These are phyloP conservation scores for Leishmania lainsoni DNA, from an alignment of 208 protist species.

Conservation along the genomic window DNA sequence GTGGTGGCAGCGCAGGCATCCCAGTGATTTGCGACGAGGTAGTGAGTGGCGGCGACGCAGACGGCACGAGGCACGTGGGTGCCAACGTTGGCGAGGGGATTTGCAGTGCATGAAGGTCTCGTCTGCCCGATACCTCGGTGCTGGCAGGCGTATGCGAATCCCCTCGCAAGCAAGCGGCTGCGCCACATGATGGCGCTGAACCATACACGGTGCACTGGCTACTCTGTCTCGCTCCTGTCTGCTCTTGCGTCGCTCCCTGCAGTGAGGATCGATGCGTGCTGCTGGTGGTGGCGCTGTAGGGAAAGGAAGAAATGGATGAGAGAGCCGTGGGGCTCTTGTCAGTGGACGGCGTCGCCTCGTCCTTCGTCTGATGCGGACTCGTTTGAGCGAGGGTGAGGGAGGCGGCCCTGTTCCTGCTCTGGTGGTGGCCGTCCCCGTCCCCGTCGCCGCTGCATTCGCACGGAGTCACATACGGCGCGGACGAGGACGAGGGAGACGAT, in stretches of 20 bases:
- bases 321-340: background rate
- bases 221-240: background rate
- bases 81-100: background rate
- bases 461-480: conserved; percentile 12
- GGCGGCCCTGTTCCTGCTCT: background rate
- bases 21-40: background rate
- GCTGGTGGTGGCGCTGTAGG: background rate
- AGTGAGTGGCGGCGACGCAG: conserved; percentile 1
- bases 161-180: background rate
- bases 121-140: background rate
- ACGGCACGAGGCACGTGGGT: background rate
- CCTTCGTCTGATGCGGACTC: background rate
- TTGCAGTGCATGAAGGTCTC: background rate
- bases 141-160: background rate
- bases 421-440: background rate
- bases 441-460: background rate
- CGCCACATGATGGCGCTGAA: background rate
- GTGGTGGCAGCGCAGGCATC: background rate
- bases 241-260: background rate
- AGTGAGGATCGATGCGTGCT: background rate
- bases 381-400: background rate
- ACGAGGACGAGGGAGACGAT: conserved; percentile 5
- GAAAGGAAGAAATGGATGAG: background rate
- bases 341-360: background rate
- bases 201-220: background rate